These are phyloP conservation scores for Pseudognaphalium luteoalbum DNA, from an alignment of 129 eudicot species.

Conservation along the genomic window DNA sequence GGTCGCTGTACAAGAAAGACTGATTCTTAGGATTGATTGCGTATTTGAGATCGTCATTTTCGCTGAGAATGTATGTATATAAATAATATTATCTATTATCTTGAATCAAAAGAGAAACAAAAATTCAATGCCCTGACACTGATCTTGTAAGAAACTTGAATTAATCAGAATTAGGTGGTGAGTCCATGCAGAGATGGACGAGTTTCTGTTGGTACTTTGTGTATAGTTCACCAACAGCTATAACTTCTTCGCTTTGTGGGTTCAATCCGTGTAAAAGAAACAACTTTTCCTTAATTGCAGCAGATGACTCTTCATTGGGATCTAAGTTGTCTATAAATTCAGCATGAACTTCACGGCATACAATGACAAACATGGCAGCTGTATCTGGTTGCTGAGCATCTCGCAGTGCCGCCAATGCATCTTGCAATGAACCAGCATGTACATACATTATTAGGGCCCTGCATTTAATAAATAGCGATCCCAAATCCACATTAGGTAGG, in stretches of 20 bases:
- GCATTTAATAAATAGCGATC: conserved; percentile 21
- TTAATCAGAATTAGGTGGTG: conserved; percentile 54
- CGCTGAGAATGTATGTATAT: too few species aligned
- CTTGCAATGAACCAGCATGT: conserved; percentile 89
- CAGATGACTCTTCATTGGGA: conserved; percentile 53
- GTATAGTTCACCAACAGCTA: conserved; percentile 71
- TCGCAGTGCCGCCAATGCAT: conserved; percentile 83
- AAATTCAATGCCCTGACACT: neutral
- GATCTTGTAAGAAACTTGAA: neutral
- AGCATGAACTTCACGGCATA: conserved; percentile 69
- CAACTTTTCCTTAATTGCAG: conserved; percentile 49
- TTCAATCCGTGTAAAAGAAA: conserved; percentile 52
- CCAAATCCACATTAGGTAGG: neutral
- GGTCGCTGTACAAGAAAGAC: too few species aligned
- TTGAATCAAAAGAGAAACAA: too few species aligned
- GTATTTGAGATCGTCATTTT: too few species aligned
- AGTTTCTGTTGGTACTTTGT: conserved; percentile 85
- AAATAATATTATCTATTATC: too few species aligned
- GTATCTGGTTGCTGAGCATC: conserved; percentile 91
- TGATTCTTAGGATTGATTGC: too few species aligned
- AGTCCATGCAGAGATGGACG: conserved; percentile 94
- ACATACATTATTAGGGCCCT: conserved; percentile 91
- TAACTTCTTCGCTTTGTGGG: conserved; percentile 71
- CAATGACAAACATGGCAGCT: conserved; percentile 88
- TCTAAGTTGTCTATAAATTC: conserved; percentile 57